A percentile compares a stretch with the other conserved stretches of the same genome.
Conservation (phyloP, 2,329 filamentous ascomycete species). For the Seiridium cupressi region DNA sequence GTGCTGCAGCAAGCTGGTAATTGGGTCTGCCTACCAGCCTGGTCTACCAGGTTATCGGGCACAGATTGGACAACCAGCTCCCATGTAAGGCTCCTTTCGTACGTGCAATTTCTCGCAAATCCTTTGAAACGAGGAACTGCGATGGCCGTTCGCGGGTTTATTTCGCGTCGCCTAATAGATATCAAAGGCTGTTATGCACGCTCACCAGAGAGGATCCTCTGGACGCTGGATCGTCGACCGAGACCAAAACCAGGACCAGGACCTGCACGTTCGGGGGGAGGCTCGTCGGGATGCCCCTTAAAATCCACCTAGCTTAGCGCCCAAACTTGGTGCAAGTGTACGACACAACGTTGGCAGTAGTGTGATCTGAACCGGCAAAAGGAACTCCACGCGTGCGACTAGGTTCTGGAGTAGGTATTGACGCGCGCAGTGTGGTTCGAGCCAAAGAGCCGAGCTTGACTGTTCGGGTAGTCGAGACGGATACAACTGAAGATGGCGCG, state of each 20-base stretch:
- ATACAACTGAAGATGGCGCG: background rate
- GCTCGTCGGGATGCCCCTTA: conserved; percentile 5
- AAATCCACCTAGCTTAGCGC: background rate
- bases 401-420: background rate
- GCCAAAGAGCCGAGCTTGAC: background rate
- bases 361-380: background rate
- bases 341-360: background rate
- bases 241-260: background rate
- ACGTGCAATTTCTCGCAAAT: background rate
- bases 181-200: background rate
- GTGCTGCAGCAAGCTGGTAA: background rate
- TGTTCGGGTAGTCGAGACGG: background rate
- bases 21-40: background rate
- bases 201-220: background rate
- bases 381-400: background rate
- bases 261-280: background rate
- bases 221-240: background rate
- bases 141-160: background rate
- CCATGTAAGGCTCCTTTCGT: background rate
- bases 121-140: background rate
- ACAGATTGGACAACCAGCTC: background rate
- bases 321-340: background rate
- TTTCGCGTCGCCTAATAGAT: too few species aligned
- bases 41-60: background rate
- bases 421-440: background rate